A percentile compares a stretch with the other conserved stretches of the same genome.
These are phyloP conservation scores for Pterulicium gracile DNA, from an alignment of 1,284 basidiomycete genomes.

Conservation along the genomic window DNA sequence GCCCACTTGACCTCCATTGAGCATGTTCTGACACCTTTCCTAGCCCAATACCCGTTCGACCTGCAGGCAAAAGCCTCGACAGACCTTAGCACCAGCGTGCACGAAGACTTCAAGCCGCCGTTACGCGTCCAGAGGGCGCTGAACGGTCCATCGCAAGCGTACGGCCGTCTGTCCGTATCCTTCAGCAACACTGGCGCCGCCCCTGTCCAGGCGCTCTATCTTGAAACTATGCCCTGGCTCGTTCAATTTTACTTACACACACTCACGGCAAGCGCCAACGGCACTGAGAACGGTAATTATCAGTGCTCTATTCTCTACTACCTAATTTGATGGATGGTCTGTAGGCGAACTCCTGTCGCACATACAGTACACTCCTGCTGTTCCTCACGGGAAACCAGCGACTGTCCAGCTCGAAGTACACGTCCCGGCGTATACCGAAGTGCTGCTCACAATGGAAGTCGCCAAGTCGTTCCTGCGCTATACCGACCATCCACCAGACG, in stretches of 20 bases:
- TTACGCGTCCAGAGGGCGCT: constrained; percentile 66
- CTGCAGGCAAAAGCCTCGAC: constrained; percentile 16
- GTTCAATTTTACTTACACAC: constrained; percentile 86
- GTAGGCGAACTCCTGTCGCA: constrained; percentile 49
- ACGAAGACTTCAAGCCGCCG: constrained; percentile 25
- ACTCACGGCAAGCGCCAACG: constrained; percentile 36
- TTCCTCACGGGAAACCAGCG: constrained; percentile 63
- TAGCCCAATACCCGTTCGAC: background rate
- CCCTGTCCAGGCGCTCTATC: constrained; percentile 55
- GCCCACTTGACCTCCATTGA: background rate
- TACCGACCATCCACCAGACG: constrained; percentile 93
- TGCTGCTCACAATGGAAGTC: constrained; percentile 67
- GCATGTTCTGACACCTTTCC: too few relatives aligned
- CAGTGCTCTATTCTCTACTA: constrained; percentile 6
- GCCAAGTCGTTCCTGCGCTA: constrained; percentile 85
- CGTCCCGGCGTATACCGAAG: constrained; percentile 55
- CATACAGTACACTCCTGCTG: constrained; percentile 58
- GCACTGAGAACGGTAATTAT: constrained; percentile 32
- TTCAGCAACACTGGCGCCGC: constrained; percentile 54
- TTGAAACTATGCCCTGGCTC: constrained; percentile 92
- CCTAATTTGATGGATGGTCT: constrained; percentile 8
- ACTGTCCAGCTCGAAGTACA: constrained; percentile 64
- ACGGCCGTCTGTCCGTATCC: constrained; percentile 59
- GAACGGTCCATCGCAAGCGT: constrained; percentile 68
- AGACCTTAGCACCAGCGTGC: constrained; percentile 9